These are phyloP conservation scores for Baorangia bicolor DNA, from an alignment of 768 basidiomycete genomes.

Conservation along the genomic window DNA sequence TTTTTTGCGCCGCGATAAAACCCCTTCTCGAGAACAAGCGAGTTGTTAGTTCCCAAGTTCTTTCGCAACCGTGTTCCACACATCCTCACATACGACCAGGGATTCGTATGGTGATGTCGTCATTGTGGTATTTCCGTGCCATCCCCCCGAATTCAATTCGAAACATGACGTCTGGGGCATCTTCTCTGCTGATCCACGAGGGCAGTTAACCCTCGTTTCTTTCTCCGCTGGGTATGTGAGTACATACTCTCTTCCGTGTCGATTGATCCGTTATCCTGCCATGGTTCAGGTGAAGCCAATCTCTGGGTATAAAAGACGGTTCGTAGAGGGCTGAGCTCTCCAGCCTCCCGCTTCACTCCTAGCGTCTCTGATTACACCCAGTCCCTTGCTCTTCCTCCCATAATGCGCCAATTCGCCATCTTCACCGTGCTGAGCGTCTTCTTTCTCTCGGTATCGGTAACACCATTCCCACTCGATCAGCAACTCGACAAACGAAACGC, in stretches of 20 bases:
- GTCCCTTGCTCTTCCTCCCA: not conserved
- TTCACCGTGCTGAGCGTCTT: conserved; percentile 41
- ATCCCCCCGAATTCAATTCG: not conserved
- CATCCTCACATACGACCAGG: conserved; percentile 4
- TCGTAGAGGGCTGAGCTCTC: not conserved
- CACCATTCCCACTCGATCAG: conserved; percentile 25
- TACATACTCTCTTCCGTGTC: conserved; percentile 7
- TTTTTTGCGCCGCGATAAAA: no score
- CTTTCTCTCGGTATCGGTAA: conserved; percentile 40
- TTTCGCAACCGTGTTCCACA: not conserved
- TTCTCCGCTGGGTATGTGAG: not conserved
- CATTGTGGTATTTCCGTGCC: not conserved
- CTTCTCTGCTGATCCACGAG: conserved; percentile 3
- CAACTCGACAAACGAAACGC: conserved; percentile 47
- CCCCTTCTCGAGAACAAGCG: no score
- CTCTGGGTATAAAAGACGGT: conserved; percentile 21
- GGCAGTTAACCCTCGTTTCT: no score
- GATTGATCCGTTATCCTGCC: conserved; percentile 7
- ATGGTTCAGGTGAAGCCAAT: conserved; percentile 13
- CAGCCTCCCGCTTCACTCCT: not conserved
- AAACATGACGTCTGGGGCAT: conserved; percentile 4
- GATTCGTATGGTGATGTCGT: conserved; percentile 5
- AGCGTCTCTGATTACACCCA: not conserved
- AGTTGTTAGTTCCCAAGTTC: no score
- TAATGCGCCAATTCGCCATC: conserved; percentile 21